Evolutionary conservation across 768 basidiomycete species (phyloP).

Genomic region (Hydnomerulius pinastri): DNA sequence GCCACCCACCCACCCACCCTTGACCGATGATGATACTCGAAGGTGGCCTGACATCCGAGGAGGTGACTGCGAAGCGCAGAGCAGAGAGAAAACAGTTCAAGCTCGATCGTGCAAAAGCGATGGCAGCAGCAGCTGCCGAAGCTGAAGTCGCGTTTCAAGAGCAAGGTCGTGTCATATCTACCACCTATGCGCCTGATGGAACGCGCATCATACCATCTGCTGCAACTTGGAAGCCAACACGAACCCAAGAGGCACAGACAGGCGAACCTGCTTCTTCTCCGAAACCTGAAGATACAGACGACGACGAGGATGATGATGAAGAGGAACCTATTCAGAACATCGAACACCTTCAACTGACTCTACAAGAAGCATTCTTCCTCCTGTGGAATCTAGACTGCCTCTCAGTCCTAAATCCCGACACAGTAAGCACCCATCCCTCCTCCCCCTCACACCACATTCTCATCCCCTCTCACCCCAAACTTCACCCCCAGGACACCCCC

Average conservation of each 20-base stretch:
- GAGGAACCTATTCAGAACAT: constrained; percentile 66
- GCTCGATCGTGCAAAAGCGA: constrained; percentile 84
- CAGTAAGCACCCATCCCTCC: constrained; percentile 49
- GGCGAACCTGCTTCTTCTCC: constrained; percentile 19
- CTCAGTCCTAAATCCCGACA: constrained; percentile 61
- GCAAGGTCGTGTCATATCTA: constrained; percentile 63
- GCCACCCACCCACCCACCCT: background rate
- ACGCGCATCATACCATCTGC: constrained; percentile 66
- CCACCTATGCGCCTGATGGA: constrained; percentile 53
- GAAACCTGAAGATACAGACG: constrained; percentile 22
- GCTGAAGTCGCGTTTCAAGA: constrained; percentile 78
- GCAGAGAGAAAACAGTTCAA: constrained; percentile 93
- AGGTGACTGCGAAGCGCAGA: constrained; percentile 85
- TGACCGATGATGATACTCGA: constrained; percentile 23
- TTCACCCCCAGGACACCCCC: constrained; percentile 45
- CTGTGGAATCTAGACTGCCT: constrained; percentile 84
- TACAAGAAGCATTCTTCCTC: constrained; percentile 89
- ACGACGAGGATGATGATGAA: constrained; percentile 43
- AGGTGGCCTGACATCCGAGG: constrained; percentile 78
- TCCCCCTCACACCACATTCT: no score
- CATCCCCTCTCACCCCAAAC: background rate
- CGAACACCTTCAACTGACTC: constrained; percentile 89
- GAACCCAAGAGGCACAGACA: constrained; percentile 17
- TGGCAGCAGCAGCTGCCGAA: constrained; percentile 78
- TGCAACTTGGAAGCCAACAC: constrained; percentile 72